Conservation (phyloP, 2,329 filamentous ascomycete genomes). For the Fusarium albidum region DNA sequence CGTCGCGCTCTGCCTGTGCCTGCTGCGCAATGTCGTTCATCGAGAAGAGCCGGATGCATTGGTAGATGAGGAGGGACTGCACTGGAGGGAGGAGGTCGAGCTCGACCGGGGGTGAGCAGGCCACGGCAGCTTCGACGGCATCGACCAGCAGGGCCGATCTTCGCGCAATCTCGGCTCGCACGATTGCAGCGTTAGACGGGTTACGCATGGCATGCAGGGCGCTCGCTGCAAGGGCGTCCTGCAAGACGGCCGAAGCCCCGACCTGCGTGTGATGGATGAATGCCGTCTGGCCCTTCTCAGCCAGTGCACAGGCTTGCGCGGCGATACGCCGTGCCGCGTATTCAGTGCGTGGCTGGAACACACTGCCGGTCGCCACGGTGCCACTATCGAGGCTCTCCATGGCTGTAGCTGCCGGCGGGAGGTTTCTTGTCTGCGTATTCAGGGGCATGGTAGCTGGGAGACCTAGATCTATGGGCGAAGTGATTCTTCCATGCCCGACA, state of each 20-base stretch:
- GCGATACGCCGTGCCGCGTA: conserved; percentile 10
- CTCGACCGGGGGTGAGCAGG: background rate
- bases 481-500: background rate
- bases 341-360: conserved; percentile 9
- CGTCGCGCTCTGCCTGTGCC: conserved; percentile 17
- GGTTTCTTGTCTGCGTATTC: background rate
- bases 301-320: conserved; percentile 2
- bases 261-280: conserved; percentile 14
- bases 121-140: conserved; percentile 6
- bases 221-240: conserved; percentile 8
- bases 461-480: background rate
- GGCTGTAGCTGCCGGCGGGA: background rate
- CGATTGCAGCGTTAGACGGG: background rate
- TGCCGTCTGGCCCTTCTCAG: conserved; percentile 6
- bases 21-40: conserved; percentile 30
- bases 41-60: conserved; percentile 19
- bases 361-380: conserved; percentile 4
- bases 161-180: conserved; percentile 2
- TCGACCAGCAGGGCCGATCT: conserved; percentile 2
- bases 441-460: background rate
- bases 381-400: background rate
- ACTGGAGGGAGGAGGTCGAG: conserved; percentile 15
- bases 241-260: conserved; percentile 6
- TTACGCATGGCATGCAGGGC: conserved; percentile 4
- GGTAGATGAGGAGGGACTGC: conserved; percentile 20